phyloP scores from a whole-genome alignment of 148 eudicot species.

The Rhododendron griersonianum region DNA sequence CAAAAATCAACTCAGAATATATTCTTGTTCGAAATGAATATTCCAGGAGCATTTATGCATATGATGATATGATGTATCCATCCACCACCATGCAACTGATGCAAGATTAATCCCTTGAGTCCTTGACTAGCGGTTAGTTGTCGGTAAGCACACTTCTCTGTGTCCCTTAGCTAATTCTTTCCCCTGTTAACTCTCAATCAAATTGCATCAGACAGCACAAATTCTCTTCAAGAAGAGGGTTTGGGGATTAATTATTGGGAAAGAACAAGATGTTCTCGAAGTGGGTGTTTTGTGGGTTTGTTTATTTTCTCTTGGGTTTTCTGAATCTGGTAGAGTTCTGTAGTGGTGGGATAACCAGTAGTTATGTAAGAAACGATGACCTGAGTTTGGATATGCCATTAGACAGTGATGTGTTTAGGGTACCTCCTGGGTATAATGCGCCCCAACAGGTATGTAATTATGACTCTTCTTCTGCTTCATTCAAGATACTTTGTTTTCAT shows the following conservation, averaged over 20 bases:
- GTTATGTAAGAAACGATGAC: constrained; percentile 32
- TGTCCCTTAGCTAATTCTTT: not conserved
- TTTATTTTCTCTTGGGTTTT: constrained; percentile 22
- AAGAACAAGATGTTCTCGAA: constrained; percentile 19
- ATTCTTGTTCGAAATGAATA: not conserved
- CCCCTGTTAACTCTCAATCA: not conserved
- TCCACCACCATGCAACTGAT: not conserved
- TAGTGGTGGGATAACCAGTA: constrained; percentile 57
- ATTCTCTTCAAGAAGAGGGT: not conserved
- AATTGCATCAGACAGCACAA: too few relatives aligned
- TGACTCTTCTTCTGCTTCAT: not conserved
- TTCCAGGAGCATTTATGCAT: not conserved
- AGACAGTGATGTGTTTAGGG: constrained; percentile 61
- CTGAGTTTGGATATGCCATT: constrained; percentile 61
- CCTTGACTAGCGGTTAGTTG: not conserved
- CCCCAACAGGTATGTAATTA: constrained; percentile 59
- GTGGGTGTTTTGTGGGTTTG: constrained; percentile 22
- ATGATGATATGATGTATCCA: not conserved
- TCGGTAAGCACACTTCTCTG: not conserved
- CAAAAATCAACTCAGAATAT: not conserved
- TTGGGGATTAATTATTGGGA: not conserved
- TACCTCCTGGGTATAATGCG: constrained; percentile 72
- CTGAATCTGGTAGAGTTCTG: constrained; percentile 26
- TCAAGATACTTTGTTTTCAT: not conserved
- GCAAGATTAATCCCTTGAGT: not conserved